Conservation (phyloP, 75 land plant genomes). For the Larix kaempferi region DNA sequence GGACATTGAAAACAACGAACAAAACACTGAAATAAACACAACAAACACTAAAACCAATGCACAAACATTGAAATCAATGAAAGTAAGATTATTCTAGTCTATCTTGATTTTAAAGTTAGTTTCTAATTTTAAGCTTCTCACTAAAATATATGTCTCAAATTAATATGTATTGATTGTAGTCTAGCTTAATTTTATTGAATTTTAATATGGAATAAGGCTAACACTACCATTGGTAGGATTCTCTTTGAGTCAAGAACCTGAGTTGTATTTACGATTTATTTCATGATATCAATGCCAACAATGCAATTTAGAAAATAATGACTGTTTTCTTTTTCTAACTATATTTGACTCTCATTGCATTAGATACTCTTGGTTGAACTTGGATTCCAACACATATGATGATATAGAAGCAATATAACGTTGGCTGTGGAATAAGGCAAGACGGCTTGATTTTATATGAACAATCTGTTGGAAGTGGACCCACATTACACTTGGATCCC, state of each 20-base stretch:
- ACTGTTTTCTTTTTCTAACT: neutral
- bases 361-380: neutral
- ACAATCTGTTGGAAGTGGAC: conserved; percentile 96
- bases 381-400: neutral
- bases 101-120: too few relatives aligned
- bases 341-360: neutral
- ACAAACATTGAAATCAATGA: too few relatives aligned
- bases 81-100: too few relatives aligned
- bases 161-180: too few relatives aligned
- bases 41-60: too few relatives aligned
- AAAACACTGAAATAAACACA: too few relatives aligned
- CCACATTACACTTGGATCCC: conserved; percentile 81
- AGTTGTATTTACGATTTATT: neutral
- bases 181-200: too few relatives aligned
- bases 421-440: conserved; percentile 70
- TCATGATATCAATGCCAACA: neutral
- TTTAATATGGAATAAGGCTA: neutral
- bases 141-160: too few relatives aligned
- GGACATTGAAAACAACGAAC: too few relatives aligned
- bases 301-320: neutral
- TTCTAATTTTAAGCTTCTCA: too few relatives aligned
- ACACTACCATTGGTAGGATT: neutral
- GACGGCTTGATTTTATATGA: conserved; percentile 91
- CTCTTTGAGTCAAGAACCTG: neutral
- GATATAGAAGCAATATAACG: conserved; percentile 94